Evolutionary conservation across 1,284 basidiomycete species (phyloP), one percentile per base, ranked within the genome.

Genomic region (Somion occarium): DNA sequence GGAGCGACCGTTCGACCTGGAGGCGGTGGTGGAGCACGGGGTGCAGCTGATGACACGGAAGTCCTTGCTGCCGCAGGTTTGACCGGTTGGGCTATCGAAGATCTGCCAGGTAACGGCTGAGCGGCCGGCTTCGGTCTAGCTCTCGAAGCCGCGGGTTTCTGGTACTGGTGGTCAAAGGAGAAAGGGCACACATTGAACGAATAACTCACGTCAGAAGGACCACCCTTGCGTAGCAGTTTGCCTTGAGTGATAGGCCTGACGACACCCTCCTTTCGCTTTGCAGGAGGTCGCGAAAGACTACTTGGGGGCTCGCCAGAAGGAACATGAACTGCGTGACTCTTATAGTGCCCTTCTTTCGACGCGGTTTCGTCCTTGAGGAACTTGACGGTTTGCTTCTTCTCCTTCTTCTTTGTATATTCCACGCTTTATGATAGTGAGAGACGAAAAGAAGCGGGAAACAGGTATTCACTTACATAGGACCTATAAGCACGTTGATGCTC

Each of bases 371-470:
- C 94, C 73, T 92, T 98, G 62, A 88, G 70, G 58, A 93, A 88
- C 64, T 90, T 90, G 70, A 99, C 93, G 51, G 82, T 75, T 2
- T 89, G 85, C 65, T 86, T 86, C 76, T 99, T 99, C 61, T 96
- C 95, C 71, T 94, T 98, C 80, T 98, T 99, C 79, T 99, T 99
- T 38, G 80, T 78, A 66, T 97, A 99, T 46, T 90, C 82, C 54
- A 97, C 73, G 1, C 91, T 95, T 54, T 19, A 48, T 34, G 30
- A 7, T 34, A 34, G 30, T 34, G 15, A 7, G 7, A 34, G 30
- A 34, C n/a, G n/a, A n/a, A n/a, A n/a, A n/a, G 11, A 34, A 50
- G 18, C 55, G 47, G 51, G 46, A 48, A 22, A 48, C 53, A 47
- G 49, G 38, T 19, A 45, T 30, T 26, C 5, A 73, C 90, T 61